Base-by-base conservation (phyloP, 2,329 filamentous ascomycete genomes). In the Emmonsia crescens region DNA sequence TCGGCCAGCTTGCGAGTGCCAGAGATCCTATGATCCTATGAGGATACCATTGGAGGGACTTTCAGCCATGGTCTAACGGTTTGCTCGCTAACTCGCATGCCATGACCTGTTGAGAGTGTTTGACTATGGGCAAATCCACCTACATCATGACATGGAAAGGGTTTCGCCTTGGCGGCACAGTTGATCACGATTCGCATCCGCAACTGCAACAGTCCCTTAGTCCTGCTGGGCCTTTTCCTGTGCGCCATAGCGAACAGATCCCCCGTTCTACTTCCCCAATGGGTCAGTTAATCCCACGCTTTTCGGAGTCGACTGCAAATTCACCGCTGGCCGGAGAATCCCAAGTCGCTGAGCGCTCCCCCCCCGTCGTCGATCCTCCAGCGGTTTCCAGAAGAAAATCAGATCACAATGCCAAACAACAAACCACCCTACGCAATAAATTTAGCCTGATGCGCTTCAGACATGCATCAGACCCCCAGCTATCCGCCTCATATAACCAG, bases 381-480 rank as follows among this genome's bases (percentile, higher is more conserved):
- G 33, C 29, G 10, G 57, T n/a, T n/a, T 40, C 59, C 38, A 19
- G 33, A 31, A 42, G 27, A 21, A 42, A 54, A 38, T 27, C 42
- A 57, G 51, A 57, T 40, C 51, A 57, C 52, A 51, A 29, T 33
- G 12, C 51, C 52, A 61, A 61, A 46, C 62, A 59, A 29, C 57
- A 61, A 44, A 62, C 44, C 40, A 59, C 60, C 31, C 64, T 63
- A 55, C 59, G 73, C 52, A 75, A 82, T 66, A 78, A 83, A 61
- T 85, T 87, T 73, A 85, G 81, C 69, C 74, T 96, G 74, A 79
- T 96, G 76, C 87, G 88, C 71, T 91, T 94, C 73, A 89, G 91
- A 70, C 92, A 96, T 82, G 92, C 91, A 64, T 96, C 92, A 9
- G 93, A 97, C 76, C 89, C 91, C 58, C 91, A 96, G 74, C 78